phyloP scores from a whole-genome alignment of 345 rosid genomes.

The Eutrema yunnanense region DNA sequence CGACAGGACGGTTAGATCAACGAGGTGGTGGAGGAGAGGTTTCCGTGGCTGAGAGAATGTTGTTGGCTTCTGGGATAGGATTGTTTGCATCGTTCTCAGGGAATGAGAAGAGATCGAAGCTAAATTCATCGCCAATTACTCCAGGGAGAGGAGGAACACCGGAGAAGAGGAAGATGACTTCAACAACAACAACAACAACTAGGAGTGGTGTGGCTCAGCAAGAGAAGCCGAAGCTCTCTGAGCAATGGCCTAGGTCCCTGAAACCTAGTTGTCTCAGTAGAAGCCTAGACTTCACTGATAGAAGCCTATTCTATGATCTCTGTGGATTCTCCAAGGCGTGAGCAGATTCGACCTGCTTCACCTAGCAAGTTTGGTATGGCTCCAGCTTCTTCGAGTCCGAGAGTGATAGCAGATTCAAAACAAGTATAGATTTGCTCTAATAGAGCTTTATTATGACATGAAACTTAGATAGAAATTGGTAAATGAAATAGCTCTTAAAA shows the following conservation, averaged over 20 bases:
- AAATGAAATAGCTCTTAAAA: too few species aligned
- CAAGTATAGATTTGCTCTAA: too few species aligned
- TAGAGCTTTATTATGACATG: too few species aligned
- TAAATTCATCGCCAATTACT: slow-evolving; percentile 39
- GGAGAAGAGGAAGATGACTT: slow-evolving; percentile 45
- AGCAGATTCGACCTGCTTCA: slow-evolving; percentile 54
- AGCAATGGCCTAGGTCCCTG: slow-evolving; percentile 71
- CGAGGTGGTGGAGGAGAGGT: slow-evolving; percentile 35
- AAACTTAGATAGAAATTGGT: too few species aligned
- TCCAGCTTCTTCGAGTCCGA: slow-evolving; percentile 39
- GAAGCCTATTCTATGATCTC: not conserved
- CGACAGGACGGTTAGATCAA: slow-evolving; percentile 52
- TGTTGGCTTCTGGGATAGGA: slow-evolving; percentile 67
- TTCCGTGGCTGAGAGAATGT: slow-evolving; percentile 57
- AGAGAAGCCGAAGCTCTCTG: slow-evolving; percentile 55
- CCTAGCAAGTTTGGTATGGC: slow-evolving; percentile 49
- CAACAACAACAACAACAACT: slow-evolving; percentile 13
- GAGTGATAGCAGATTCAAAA: too few species aligned
- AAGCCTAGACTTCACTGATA: slow-evolving; percentile 47
- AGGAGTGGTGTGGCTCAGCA: slow-evolving; percentile 38
- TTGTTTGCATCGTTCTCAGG: slow-evolving; percentile 72
- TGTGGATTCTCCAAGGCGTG: slow-evolving; percentile 42
- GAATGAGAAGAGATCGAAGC: slow-evolving; percentile 55
- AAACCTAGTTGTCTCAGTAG: slow-evolving; percentile 45
- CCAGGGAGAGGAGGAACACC: slow-evolving; percentile 48